Conservation (phyloP, 345 rosid genomes). For the Dipteronia sinensis region DNA sequence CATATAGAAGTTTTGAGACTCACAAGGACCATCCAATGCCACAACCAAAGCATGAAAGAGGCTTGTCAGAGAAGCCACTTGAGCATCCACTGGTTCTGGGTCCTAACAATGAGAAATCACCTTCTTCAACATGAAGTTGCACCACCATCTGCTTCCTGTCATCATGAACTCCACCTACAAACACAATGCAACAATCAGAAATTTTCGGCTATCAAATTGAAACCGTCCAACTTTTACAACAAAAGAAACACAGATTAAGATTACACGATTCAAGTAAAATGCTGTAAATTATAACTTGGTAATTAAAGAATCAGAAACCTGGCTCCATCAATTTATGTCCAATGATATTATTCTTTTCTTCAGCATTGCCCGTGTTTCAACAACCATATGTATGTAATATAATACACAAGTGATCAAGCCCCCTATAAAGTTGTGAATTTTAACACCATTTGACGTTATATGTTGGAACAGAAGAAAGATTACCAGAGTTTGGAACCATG, state of each 20-base stretch:
- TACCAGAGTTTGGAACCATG: not conserved
- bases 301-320: constrained; percentile 12
- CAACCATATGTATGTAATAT: not conserved
- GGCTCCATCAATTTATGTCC: constrained; percentile 14
- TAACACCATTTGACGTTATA: not conserved
- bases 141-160: constrained; percentile 3
- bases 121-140: not conserved
- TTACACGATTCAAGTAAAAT: not conserved
- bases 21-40: constrained; percentile 40
- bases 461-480: not conserved
- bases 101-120: constrained; percentile 23
- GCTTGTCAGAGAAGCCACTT: constrained; percentile 15
- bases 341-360: not conserved
- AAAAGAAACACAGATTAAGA: not conserved
- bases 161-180: constrained; percentile 8
- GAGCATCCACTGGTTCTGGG: not conserved
- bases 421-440: not conserved
- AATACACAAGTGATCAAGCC: too few relatives aligned
- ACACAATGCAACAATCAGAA: not conserved
- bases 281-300: not conserved
- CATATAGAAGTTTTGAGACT: not conserved
- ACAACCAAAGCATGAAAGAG: constrained; percentile 35
- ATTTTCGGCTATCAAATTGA: not conserved
- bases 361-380: not conserved
- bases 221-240: too few relatives aligned